Conservation (phyloP, 208 protist genomes). For the Leishmania lainsoni region DNA sequence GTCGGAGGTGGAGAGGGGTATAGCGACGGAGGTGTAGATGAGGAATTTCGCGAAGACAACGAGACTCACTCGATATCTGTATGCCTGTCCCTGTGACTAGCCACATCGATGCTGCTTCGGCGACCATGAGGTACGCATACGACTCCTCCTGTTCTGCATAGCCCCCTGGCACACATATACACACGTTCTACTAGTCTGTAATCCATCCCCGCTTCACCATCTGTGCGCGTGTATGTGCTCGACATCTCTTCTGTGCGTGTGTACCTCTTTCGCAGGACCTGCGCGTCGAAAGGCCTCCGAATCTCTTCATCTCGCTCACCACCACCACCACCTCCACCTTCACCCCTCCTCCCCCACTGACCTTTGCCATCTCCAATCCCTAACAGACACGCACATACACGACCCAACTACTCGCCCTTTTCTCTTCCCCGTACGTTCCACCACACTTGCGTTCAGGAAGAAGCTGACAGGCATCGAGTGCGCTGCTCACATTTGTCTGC, state of each 20-base stretch:
- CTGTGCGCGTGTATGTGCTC: background rate
- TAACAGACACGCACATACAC: conserved; percentile 7
- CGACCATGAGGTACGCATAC: background rate
- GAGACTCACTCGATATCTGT: background rate
- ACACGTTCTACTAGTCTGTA: background rate
- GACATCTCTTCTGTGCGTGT: background rate
- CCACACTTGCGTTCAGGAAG: too few species aligned
- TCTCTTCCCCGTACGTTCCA: background rate
- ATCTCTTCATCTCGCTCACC: background rate
- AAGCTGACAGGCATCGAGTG: too few species aligned
- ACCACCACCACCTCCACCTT: background rate
- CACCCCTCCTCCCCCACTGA: background rate
- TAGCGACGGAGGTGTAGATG: background rate
- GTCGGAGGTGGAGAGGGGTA: background rate
- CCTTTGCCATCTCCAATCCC: background rate
- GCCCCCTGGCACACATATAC: background rate
- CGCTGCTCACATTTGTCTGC: too few species aligned
- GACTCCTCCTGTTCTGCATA: background rate
- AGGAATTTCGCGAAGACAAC: background rate
- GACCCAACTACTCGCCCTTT: background rate
- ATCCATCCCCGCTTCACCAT: background rate
- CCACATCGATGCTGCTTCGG: background rate
- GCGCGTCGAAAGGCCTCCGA: background rate
- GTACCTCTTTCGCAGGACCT: background rate
- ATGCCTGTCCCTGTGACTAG: background rate